Evolutionary conservation across 345 rosid genomes (phyloP).

Genomic region (Jatropha curcas): DNA sequence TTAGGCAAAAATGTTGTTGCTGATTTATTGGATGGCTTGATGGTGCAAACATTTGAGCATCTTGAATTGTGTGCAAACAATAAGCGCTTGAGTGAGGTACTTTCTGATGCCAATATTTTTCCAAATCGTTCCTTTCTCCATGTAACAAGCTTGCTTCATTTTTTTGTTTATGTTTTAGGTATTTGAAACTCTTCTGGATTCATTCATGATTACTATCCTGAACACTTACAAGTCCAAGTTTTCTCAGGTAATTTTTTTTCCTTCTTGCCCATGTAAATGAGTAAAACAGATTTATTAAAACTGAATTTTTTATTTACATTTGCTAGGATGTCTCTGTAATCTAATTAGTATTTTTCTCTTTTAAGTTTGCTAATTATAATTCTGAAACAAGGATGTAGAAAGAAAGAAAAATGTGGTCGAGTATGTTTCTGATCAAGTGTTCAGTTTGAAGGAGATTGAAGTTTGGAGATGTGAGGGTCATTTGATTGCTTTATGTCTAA

Average conservation of each 20-base stretch:
- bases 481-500: not conserved
- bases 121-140: constrained; percentile 9
- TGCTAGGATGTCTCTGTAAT: not conserved
- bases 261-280: not conserved
- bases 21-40: constrained; percentile 67
- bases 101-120: constrained; percentile 2
- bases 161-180: constrained; percentile 42
- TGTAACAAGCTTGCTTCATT: not conserved
- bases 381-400: not conserved
- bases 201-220: constrained; percentile 61
- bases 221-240: constrained; percentile 80
- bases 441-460: not conserved
- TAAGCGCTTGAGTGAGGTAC: constrained; percentile 69
- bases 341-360: not conserved
- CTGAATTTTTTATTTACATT: not conserved
- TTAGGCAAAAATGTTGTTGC: constrained; percentile 48
- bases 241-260: constrained; percentile 57
- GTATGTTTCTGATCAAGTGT: too few species aligned
- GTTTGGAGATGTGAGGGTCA: not conserved
- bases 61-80: constrained; percentile 65
- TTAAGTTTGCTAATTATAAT: not conserved
- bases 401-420: not conserved
- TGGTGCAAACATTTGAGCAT: constrained; percentile 75
- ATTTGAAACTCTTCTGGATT: constrained; percentile 63
- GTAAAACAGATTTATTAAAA: not conserved